phyloP scores from a whole-genome alignment of 495 filamentous ascomycete species.

The Chaetomium cochliodes region DNA sequence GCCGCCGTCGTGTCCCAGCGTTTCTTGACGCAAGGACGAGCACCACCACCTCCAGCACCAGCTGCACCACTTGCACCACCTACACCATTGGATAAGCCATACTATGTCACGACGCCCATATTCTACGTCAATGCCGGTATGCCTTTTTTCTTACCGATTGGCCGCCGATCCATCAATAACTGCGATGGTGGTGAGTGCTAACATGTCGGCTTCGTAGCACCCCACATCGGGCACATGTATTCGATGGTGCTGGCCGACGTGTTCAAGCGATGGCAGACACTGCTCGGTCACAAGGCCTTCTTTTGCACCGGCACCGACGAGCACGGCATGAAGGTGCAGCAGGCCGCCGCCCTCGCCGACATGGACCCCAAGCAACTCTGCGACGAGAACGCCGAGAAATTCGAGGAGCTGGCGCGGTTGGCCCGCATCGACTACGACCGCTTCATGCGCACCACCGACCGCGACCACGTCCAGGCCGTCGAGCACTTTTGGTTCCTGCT shows the following conservation, averaged over 20 bases:
- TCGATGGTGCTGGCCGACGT: conserved; percentile 88
- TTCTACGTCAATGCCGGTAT: conserved; percentile 98
- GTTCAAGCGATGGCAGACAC: conserved; percentile 86
- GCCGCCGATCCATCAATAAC: not conserved
- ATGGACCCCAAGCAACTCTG: conserved; percentile 53
- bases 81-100: conserved; percentile 64
- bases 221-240: conserved; percentile 93
- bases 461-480: conserved; percentile 78
- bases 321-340: conserved; percentile 96
- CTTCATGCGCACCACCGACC: conserved; percentile 89
- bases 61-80: not conserved
- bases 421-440: conserved; percentile 70
- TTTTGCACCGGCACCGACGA: conserved; percentile 95
- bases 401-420: conserved; percentile 65
- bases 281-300: conserved; percentile 66
- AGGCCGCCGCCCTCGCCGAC: conserved; percentile 66
- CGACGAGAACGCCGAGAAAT: conserved; percentile 61
- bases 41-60: conserved; percentile 7
- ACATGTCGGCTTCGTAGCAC: conserved; percentile 53
- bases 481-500: conserved; percentile 87
- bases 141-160: conserved; percentile 18
- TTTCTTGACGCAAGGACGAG: conserved; percentile 16
- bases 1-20: conserved; percentile 13
- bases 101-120: conserved; percentile 94
- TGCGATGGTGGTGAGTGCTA: conserved; percentile 20